These are phyloP conservation scores for Chlorella ohadii DNA, from an alignment of 139 green algal genomes.

Conservation along the genomic window DNA sequence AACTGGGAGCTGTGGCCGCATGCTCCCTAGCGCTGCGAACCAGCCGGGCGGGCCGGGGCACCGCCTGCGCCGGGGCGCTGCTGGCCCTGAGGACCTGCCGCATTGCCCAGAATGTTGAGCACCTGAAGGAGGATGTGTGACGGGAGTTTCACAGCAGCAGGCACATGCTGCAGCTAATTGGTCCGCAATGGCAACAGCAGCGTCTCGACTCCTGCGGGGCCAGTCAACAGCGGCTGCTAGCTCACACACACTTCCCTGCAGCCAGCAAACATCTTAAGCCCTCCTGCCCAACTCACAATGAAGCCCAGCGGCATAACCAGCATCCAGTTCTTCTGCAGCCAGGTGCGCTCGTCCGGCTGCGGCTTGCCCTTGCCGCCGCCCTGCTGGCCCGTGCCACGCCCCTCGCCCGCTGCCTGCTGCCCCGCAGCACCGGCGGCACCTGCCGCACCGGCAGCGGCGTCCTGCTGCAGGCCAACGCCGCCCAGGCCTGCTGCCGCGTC, in stretches of 20 bases:
- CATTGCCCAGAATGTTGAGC: conserved; percentile 21
- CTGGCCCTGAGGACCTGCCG: neutral
- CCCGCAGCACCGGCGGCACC: neutral
- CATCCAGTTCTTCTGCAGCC: conserved; percentile 52
- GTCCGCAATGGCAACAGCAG: no score
- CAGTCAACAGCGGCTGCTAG: no score
- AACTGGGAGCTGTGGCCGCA: no score
- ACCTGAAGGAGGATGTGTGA: neutral
- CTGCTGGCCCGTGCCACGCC: neutral
- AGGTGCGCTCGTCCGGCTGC: conserved; percentile 13
- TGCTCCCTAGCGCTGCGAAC: neutral
- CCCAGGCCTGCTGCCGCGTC: neutral
- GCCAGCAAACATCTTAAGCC: no score
- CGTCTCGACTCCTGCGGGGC: no score
- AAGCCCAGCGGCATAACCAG: conserved; percentile 38
- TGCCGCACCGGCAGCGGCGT: neutral
- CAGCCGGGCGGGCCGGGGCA: neutral
- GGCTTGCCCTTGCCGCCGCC: neutral
- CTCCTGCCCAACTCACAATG: conserved; percentile 11
- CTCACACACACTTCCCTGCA: neutral
- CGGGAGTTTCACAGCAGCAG: no score
- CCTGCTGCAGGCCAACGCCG: neutral
- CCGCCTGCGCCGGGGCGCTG: neutral
- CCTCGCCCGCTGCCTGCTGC: neutral
- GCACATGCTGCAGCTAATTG: neutral